phyloP scores from a whole-genome alignment of 768 basidiomycete species.

The Rhizopogon vulgaris region DNA sequence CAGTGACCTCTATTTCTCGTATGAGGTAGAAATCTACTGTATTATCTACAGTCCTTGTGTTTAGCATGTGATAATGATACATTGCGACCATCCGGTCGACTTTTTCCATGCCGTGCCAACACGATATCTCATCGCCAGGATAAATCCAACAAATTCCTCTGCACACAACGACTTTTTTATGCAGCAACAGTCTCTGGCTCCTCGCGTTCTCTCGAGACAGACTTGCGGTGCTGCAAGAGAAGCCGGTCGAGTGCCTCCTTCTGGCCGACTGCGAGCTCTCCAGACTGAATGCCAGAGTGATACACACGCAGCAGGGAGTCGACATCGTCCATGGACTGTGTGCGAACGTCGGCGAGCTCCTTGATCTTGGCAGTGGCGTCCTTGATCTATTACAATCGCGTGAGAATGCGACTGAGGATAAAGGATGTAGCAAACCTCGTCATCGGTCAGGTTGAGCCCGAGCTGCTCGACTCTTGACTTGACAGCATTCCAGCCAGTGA shows the following conservation, averaged over 20 bases:
- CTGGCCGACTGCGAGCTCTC: conserved; percentile 91
- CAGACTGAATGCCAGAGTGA: conserved; percentile 89
- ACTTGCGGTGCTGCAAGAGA: conserved; percentile 67
- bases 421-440: conserved; percentile 46
- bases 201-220: conserved; percentile 1
- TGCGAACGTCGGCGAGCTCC: conserved; percentile 96
- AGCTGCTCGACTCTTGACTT: conserved; percentile 99
- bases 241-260: conserved; percentile 85
- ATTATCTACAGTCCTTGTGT: background rate
- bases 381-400: conserved; percentile 59
- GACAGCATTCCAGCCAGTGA: conserved; percentile 99
- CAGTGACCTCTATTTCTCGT: background rate
- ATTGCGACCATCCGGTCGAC: background rate
- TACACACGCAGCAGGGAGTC: conserved; percentile 95
- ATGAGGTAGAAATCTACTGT: background rate
- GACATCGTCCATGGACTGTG: conserved; percentile 99
- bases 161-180: background rate
- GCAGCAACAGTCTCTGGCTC: conserved; percentile 6
- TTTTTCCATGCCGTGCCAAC: background rate
- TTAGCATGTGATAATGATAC: background rate
- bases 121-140: background rate
- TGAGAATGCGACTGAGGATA: conserved; percentile 4
- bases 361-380: conserved; percentile 99
- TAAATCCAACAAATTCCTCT: background rate
- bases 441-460: conserved; percentile 83